phyloP scores from a whole-genome alignment of 2,329 filamentous ascomycete genomes.

The Aspergillus felis region DNA sequence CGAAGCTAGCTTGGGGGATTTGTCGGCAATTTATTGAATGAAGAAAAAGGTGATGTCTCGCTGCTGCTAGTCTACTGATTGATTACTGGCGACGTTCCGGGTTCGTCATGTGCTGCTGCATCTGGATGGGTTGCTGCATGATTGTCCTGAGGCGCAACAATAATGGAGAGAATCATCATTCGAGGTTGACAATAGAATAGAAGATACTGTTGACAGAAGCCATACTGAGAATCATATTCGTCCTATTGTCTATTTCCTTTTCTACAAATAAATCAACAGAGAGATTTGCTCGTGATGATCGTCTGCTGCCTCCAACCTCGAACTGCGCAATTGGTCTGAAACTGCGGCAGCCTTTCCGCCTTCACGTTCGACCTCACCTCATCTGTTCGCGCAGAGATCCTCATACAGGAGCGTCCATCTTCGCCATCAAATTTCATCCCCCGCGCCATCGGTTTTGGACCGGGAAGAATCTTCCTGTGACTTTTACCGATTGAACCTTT shows the following conservation, averaged over 20 bases:
- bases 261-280: background rate
- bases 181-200: background rate
- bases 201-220: background rate
- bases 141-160: background rate
- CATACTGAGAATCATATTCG: background rate
- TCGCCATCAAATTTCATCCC: slow-evolving; percentile 36
- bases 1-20: background rate
- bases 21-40: background rate
- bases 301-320: background rate
- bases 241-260: background rate
- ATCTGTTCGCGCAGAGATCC: slow-evolving; percentile 39
- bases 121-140: slow-evolving; percentile 7
- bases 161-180: background rate
- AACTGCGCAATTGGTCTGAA: slow-evolving; percentile 32
- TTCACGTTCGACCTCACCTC: slow-evolving; percentile 36
- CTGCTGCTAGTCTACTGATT: background rate
- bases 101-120: slow-evolving; percentile 25
- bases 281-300: background rate
- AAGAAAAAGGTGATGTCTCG: background rate
- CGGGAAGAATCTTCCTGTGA: slow-evolving; percentile 26
- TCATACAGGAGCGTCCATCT: slow-evolving; percentile 34
- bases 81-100: slow-evolving; percentile 9
- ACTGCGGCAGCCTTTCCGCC: slow-evolving; percentile 29
- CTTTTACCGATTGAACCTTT: slow-evolving; percentile 17
- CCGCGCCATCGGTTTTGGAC: slow-evolving; percentile 31